Percentiles rank a stretch among this genome's conserved stretches.
Conservation (phyloP, 352 stramenopile species). For the Phytophthora brassicae region DNA sequence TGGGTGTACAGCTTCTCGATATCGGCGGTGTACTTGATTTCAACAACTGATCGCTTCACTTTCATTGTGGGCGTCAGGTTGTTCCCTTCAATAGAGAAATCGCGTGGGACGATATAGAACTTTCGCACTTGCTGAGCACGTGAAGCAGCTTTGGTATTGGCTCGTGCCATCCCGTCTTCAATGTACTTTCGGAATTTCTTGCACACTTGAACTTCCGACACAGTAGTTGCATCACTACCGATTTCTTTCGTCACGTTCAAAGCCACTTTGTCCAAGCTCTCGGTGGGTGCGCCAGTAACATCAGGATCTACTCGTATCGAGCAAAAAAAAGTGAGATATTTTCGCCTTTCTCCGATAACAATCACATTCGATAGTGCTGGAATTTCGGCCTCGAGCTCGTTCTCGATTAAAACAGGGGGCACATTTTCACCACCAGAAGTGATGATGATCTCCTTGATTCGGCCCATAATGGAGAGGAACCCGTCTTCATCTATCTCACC, state of each 20-base stretch:
- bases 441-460: constrained; percentile 95
- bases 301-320: constrained; percentile 77
- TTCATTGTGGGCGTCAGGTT: constrained; percentile 95
- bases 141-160: constrained; percentile 55
- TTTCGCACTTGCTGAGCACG: constrained; percentile 74
- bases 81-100: constrained; percentile 87
- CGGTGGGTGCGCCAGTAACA: constrained; percentile 43
- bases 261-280: constrained; percentile 73
- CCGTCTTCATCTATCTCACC: constrained; percentile 79
- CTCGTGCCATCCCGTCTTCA: constrained; percentile 60
- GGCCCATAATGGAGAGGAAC: constrained; percentile 92
- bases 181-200: constrained; percentile 80
- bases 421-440: constrained; percentile 93
- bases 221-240: constrained; percentile 65
- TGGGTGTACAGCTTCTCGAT: constrained; percentile 87
- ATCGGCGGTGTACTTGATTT: constrained; percentile 84
- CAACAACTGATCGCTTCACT: constrained; percentile 88
- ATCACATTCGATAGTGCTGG: constrained; percentile 85
- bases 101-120: constrained; percentile 68
- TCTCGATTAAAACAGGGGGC: constrained; percentile 85
- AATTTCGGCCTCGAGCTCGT: constrained; percentile 84
- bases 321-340: constrained; percentile 90
- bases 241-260: constrained; percentile 68
- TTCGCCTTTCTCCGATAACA: constrained; percentile 90
- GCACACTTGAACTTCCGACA: constrained; percentile 72